Percentiles rank a stretch among this genome's conserved stretches.
These are phyloP conservation scores for Hygrophila difformis DNA, from an alignment of 257 asterid genomes.

Conservation along the genomic window DNA sequence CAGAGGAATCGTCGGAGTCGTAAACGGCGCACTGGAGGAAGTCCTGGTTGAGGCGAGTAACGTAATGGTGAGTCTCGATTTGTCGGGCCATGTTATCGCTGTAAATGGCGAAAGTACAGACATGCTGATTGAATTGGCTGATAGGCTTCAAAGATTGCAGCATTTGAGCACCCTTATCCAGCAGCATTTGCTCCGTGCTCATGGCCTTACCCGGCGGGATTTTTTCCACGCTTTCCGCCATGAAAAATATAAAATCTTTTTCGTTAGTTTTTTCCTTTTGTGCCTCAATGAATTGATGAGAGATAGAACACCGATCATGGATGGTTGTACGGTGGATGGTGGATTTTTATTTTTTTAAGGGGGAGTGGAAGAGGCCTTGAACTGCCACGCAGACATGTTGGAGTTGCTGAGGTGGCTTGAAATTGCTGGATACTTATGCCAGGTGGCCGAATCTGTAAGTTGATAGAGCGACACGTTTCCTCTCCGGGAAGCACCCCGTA, in stretches of 20 bases:
- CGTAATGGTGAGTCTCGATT: conserved; percentile 78
- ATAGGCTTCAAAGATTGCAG: conserved; percentile 61
- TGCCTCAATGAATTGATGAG: too few species aligned
- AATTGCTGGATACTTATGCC: conserved; percentile 1
- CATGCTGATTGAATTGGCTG: conserved; percentile 66
- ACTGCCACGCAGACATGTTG: conserved; percentile 21
- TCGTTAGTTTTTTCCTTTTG: background rate
- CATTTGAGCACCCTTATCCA: conserved; percentile 68
- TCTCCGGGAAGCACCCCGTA: too few species aligned
- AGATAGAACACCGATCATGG: too few species aligned
- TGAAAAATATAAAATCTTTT: background rate
- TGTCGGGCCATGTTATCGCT: conserved; percentile 79
- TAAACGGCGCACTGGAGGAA: conserved; percentile 89
- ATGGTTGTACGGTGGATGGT: too few species aligned
- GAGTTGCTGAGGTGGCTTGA: conserved; percentile 16
- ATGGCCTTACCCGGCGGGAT: conserved; percentile 65
- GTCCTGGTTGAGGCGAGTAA: conserved; percentile 52
- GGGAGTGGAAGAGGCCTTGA: background rate
- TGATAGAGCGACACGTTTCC: conserved; percentile 30
- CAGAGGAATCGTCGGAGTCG: conserved; percentile 58
- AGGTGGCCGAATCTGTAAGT: conserved; percentile 11
- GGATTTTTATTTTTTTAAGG: background rate
- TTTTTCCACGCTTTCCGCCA: conserved; percentile 30
- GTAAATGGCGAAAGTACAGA: conserved; percentile 72
- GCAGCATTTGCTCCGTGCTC: conserved; percentile 34